Evolutionary conservation across 2,329 filamentous ascomycete species (phyloP).

Genomic region (Alternaria triticina): DNA sequence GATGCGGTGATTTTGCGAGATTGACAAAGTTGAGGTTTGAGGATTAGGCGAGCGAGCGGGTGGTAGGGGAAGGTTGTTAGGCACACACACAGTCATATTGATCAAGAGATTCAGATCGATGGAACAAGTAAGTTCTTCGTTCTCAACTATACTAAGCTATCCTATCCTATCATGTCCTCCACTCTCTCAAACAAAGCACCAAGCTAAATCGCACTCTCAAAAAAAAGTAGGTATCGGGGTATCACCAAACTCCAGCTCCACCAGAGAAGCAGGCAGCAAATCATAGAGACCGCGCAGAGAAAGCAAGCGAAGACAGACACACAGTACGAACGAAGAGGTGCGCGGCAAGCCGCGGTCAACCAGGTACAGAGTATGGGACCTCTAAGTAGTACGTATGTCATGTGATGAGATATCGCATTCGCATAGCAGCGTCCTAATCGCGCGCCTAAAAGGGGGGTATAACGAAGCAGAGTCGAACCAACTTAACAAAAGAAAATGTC

Average conservation of each 20-base stretch:
- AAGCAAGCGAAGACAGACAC: constrained; percentile 4
- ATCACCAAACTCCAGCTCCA: constrained; percentile 52
- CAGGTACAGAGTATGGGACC: background rate
- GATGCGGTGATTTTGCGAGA: too few species aligned
- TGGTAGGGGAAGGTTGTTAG: too few species aligned
- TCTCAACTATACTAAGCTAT: background rate
- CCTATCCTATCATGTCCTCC: background rate
- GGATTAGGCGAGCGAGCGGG: too few species aligned
- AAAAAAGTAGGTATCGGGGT: constrained; percentile 34
- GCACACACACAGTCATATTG: background rate
- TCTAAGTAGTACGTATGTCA: background rate
- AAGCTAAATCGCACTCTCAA: background rate
- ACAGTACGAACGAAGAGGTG: background rate
- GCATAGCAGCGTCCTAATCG: constrained; percentile 23
- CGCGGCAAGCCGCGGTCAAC: constrained; percentile 5
- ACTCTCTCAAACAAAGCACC: background rate
- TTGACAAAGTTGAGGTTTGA: too few species aligned
- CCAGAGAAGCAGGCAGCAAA: constrained; percentile 37
- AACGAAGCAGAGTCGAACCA: background rate
- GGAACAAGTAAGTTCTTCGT: background rate
- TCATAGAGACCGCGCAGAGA: background rate
- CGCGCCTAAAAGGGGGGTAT: constrained; percentile 3
- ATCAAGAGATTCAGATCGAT: background rate
- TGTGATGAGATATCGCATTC: background rate
- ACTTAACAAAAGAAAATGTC: constrained; percentile 4